Base-by-base conservation (phyloP, 208 protist species). In the Leishmania major region DNA sequence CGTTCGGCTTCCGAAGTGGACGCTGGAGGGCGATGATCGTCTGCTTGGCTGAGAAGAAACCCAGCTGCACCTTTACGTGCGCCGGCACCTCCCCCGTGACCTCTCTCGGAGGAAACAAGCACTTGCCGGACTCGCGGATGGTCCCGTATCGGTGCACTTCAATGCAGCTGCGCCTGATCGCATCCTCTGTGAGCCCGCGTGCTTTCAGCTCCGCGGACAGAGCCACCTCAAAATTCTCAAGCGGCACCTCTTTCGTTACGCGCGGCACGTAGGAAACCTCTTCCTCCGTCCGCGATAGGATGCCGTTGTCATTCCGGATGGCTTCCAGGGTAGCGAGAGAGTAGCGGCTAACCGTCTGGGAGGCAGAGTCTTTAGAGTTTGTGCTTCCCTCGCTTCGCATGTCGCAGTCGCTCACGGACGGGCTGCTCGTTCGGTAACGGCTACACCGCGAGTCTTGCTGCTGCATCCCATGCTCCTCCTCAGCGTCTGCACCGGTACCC, bases 21-120 rank as follows among this genome's bases (percentile, higher is more conserved):
- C 72, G 78, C 66, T 84, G 80, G 22, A 90, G 82, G 10, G 60
- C 66, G 57, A 97, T 87, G 73, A 98, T 92, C 0, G 89, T 87
- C 84, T 98, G 95, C 79, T 95, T 93, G n/a, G 93, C 88, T 1
- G 85, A 86, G 81, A 98, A 96, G 80, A 98, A 96, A 60, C 91
- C 91, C 31, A 98, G 87, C 77, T 97, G 95, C 43, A 98, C 85
- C 78, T 86, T 92, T 31, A 77, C 88, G 60, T 95, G 87, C 25
- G 90, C 81, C 45, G 91, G 87, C 43, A 93, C 82, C 62, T 71
- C 70, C 13, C 70, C 75, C 6, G 69, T 37, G 47, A 88, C 74
- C 83, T 96, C 90, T 25, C 80, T 83, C 0, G 90, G 87, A 43
- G 95, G 93, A 66, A 87, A 90, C 31, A 98, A 84, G 78, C 95